phyloP scores from a whole-genome alignment of 176 grass and related monocot species.

The Zoysia pacifica region DNA sequence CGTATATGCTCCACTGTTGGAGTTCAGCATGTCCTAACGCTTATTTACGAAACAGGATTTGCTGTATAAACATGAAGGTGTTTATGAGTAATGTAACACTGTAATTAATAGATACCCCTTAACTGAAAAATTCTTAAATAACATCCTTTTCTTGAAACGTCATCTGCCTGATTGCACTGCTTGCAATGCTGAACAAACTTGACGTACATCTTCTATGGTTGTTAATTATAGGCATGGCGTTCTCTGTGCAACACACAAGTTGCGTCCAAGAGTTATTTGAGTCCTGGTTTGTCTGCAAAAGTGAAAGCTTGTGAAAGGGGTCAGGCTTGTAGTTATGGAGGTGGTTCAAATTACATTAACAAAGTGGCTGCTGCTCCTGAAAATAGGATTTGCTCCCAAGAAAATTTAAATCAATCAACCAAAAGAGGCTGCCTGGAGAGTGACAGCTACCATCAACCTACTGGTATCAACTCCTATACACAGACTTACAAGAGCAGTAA shows the following conservation, averaged over 20 bases:
- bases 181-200: slow-evolving; percentile 21
- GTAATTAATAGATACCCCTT: not conserved
- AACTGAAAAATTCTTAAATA: slow-evolving; percentile 16
- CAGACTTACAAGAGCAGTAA: slow-evolving; percentile 26
- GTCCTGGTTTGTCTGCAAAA: slow-evolving; percentile 76
- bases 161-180: not conserved
- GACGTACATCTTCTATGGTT: slow-evolving; percentile 8
- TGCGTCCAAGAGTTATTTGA: slow-evolving; percentile 73
- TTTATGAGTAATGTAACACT: slow-evolving; percentile 7
- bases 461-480: slow-evolving; percentile 22
- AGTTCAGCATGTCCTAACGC: not conserved
- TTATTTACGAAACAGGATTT: slow-evolving; percentile 13
- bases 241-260: slow-evolving; percentile 62
- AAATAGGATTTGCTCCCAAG: slow-evolving; percentile 30
- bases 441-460: slow-evolving; percentile 23
- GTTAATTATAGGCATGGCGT: slow-evolving; percentile 70
- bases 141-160: not conserved
- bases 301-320: slow-evolving; percentile 34
- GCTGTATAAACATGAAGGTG: slow-evolving; percentile 1
- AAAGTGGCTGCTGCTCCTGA: slow-evolving; percentile 33
- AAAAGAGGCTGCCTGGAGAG: slow-evolving; percentile 30
- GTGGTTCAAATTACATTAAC: slow-evolving; percentile 39
- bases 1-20: not conserved
- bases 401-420: slow-evolving; percentile 36
- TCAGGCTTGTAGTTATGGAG: slow-evolving; percentile 18